Conservation (phyloP, 768 basidiomycete species). For the Tricholomella constricta region DNA sequence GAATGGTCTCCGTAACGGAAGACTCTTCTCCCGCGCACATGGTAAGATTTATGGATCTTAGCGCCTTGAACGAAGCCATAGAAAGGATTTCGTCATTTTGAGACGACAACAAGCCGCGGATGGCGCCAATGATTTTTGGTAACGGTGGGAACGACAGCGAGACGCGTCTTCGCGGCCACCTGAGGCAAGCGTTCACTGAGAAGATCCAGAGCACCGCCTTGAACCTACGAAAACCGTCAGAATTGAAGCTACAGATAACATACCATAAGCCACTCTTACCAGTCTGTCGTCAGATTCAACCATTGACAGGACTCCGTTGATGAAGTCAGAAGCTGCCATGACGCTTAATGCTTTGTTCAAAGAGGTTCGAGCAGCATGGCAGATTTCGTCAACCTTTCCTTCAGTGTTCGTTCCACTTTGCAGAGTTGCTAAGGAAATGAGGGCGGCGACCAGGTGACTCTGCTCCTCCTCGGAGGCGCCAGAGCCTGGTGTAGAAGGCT, state of each 20-base stretch:
- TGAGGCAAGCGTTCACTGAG: constrained; percentile 65
- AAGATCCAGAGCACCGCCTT: constrained; percentile 69
- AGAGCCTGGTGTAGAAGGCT: constrained; percentile 27
- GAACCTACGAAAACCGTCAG: constrained; percentile 44
- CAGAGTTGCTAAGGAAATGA: constrained; percentile 49
- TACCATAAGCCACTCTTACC: constrained; percentile 52
- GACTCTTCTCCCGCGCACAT: constrained; percentile 67
- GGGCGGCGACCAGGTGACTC: constrained; percentile 45
- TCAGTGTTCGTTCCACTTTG: constrained; percentile 32
- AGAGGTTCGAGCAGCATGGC: constrained; percentile 47
- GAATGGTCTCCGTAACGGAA: constrained; percentile 58
- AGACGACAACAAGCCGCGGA: constrained; percentile 49
- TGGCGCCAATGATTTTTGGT: constrained; percentile 51
- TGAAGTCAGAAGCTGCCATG: constrained; percentile 74
- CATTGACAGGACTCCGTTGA: constrained; percentile 56
- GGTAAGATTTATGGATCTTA: constrained; percentile 61
- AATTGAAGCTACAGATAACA: not conserved
- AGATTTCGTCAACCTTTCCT: constrained; percentile 44
- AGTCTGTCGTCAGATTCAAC: constrained; percentile 51
- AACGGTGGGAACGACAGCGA: constrained; percentile 49
- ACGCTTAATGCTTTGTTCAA: constrained; percentile 57
- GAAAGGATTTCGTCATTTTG: constrained; percentile 43
- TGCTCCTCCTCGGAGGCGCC: constrained; percentile 30
- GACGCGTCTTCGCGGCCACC: constrained; percentile 58
- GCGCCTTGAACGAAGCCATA: constrained; percentile 54